phyloP scores from a whole-genome alignment of 2,329 filamentous ascomycete species.

The Tolypocladium capitatum region DNA sequence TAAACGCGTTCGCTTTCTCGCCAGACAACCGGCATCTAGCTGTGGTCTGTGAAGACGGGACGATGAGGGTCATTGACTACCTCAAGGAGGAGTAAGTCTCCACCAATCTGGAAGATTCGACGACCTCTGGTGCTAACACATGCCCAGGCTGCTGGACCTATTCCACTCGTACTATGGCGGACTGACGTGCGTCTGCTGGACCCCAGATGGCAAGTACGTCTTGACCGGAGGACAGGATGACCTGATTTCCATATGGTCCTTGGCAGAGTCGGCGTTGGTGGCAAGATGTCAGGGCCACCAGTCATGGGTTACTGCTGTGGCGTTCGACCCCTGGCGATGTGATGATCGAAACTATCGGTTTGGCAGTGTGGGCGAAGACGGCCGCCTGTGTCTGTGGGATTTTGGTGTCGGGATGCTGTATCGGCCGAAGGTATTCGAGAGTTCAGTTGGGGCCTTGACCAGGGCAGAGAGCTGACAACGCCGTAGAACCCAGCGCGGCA shows the following conservation, averaged over 20 bases:
- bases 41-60: constrained; percentile 83
- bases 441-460: too few relatives aligned
- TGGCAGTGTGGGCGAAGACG: constrained; percentile 90
- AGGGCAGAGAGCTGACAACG: background rate
- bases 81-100: constrained; percentile 65
- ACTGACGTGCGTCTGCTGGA: constrained; percentile 90
- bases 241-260: constrained; percentile 88
- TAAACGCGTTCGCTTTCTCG: constrained; percentile 86
- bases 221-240: constrained; percentile 94
- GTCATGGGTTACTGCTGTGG: constrained; percentile 86
- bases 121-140: constrained; percentile 3
- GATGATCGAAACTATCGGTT: constrained; percentile 93
- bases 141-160: constrained; percentile 60
- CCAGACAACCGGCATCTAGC: constrained; percentile 80
- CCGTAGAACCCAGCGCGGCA: constrained; percentile 20
- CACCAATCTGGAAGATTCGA: background rate
- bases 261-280: constrained; percentile 70
- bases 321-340: constrained; percentile 94
- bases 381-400: constrained; percentile 84
- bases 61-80: constrained; percentile 81
- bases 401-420: constrained; percentile 96
- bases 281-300: constrained; percentile 91
- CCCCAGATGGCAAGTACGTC: constrained; percentile 90
- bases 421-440: constrained; percentile 51
- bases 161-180: constrained; percentile 91